Percentiles rank a stretch among this genome's conserved stretches.
These are phyloP conservation scores for Leersia perrieri DNA, from an alignment of 176 grass and related monocot genomes.

Conservation along the genomic window DNA sequence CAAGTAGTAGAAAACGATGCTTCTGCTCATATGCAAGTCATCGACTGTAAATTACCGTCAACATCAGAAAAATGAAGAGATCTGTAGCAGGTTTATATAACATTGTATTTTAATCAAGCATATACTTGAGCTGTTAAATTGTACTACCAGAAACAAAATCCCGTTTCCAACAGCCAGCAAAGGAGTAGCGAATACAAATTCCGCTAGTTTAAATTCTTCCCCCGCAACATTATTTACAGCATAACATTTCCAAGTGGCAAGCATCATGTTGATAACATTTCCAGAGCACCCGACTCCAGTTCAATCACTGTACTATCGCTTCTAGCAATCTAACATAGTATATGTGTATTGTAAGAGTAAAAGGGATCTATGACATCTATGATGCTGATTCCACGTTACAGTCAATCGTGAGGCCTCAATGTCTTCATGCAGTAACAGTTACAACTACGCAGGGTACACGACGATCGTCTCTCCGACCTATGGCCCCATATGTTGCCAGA, in stretches of 20 bases:
- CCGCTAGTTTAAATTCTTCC: too few species aligned
- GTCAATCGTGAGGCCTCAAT: too few species aligned
- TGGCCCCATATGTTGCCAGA: background rate
- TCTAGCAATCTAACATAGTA: background rate
- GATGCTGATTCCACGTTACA: constrained; percentile 25
- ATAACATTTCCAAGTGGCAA: background rate
- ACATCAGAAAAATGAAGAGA: background rate
- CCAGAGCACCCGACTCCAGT: background rate
- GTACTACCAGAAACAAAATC: background rate
- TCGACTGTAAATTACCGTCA: background rate
- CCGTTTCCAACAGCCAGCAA: background rate
- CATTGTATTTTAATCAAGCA: background rate
- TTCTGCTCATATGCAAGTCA: background rate
- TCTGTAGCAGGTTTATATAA: background rate
- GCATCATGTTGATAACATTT: background rate
- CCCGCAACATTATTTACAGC: too few species aligned
- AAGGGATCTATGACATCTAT: constrained; percentile 16
- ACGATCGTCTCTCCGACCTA: too few species aligned
- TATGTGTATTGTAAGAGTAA: background rate
- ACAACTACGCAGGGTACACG: background rate
- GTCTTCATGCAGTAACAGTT: background rate
- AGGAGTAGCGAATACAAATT: background rate
- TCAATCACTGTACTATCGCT: background rate
- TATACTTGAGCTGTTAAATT: background rate
- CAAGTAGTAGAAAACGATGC: background rate